Conservation (phyloP, 352 stramenopile genomes). For the Globisporangium cystogenes region DNA sequence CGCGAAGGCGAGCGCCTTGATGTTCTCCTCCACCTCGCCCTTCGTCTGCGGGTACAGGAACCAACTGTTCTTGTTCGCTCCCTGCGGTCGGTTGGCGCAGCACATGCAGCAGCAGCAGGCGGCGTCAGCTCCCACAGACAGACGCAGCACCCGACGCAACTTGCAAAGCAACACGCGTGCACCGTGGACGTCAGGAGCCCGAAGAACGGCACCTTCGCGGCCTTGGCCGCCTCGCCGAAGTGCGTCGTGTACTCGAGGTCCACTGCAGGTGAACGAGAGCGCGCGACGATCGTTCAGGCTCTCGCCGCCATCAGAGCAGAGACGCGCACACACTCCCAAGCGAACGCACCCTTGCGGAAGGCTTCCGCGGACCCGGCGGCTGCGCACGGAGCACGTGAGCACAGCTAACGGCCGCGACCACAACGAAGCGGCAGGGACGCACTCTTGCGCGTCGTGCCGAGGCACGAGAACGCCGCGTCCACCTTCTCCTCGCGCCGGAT, state of each 20-base stretch:
- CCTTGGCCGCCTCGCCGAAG: constrained; percentile 49
- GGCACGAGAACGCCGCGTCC: constrained; percentile 62
- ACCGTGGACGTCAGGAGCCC: constrained; percentile 58
- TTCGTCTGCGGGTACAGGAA: constrained; percentile 79
- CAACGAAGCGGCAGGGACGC: not conserved
- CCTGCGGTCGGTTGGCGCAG: constrained; percentile 7
- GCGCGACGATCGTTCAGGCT: too few species aligned
- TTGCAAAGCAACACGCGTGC: not conserved
- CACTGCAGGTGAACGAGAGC: too few species aligned
- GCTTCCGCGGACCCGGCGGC: constrained; percentile 57
- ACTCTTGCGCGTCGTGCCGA: constrained; percentile 70
- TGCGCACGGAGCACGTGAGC: too few species aligned
- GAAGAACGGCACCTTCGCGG: constrained; percentile 44
- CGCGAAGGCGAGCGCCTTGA: constrained; percentile 46
- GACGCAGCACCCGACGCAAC: too few species aligned
- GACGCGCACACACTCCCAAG: too few species aligned
- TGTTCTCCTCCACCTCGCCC: constrained; percentile 61
- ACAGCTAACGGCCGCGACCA: too few species aligned
- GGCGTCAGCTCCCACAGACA: too few species aligned
- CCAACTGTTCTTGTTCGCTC: constrained; percentile 67
- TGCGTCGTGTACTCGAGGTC: constrained; percentile 66
- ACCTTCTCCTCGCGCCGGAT: constrained; percentile 27
- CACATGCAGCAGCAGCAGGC: not conserved
- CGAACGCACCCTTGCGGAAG: constrained; percentile 64
- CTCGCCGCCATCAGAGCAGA: too few species aligned